These are phyloP conservation scores for Lathyrus aphaca DNA, from an alignment of 306 rosid species.

Conservation along the genomic window DNA sequence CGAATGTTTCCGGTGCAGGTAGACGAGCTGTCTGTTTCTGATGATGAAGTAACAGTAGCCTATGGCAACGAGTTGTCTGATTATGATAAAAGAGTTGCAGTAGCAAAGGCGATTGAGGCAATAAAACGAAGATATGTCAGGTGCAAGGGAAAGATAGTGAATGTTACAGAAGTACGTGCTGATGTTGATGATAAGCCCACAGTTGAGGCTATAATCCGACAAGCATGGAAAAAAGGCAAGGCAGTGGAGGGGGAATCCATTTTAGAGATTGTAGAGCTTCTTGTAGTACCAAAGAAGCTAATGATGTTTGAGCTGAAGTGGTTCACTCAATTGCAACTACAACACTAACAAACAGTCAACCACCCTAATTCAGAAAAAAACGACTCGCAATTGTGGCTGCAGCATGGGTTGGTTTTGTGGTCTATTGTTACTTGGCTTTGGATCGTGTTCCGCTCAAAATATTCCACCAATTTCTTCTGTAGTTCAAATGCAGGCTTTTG, in stretches of 20 bases:
- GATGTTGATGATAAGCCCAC: neutral
- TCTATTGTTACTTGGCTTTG: neutral
- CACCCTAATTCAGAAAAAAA: neutral
- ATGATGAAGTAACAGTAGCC: too few species aligned
- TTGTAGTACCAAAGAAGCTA: slow-evolving; percentile 10
- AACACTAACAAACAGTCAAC: neutral
- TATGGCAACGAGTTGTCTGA: too few species aligned
- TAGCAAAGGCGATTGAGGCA: neutral
- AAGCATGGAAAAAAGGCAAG: neutral
- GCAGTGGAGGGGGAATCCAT: neutral
- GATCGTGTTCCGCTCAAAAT: too few species aligned
- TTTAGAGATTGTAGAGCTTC: slow-evolving; percentile 6
- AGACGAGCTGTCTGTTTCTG: neutral
- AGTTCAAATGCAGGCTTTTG: too few species aligned
- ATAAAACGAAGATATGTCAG: neutral
- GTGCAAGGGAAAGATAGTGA: neutral
- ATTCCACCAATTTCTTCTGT: too few species aligned
- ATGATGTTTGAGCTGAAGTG: slow-evolving; percentile 28
- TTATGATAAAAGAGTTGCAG: neutral
- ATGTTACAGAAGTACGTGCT: neutral
- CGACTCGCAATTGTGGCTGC: neutral
- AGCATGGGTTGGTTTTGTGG: neutral
- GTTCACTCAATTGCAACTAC: neutral
- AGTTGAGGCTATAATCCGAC: neutral
- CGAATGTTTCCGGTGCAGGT: neutral